phyloP scores from a whole-genome alignment of 2,329 filamentous ascomycete species.

The Fusarium longipes region DNA sequence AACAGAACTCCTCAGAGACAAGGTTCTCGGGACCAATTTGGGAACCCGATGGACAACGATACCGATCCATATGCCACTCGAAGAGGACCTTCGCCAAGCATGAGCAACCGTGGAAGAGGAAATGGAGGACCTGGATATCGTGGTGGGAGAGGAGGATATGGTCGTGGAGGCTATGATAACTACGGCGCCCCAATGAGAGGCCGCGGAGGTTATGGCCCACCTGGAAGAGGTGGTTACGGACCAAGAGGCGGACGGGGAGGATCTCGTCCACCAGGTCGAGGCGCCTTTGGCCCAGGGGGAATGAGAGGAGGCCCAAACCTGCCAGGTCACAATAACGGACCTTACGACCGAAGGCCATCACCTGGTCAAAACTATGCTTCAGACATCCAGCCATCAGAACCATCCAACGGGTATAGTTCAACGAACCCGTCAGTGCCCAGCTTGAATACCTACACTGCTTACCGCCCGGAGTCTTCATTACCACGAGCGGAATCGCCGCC shows the following conservation, averaged over 20 bases:
- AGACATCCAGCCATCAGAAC: slow-evolving; percentile 54
- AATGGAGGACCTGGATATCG: slow-evolving; percentile 59
- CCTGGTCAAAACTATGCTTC: slow-evolving; percentile 55
- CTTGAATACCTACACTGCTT: slow-evolving; percentile 57
- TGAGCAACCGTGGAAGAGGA: slow-evolving; percentile 66
- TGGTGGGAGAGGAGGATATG: slow-evolving; percentile 59
- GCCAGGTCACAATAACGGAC: slow-evolving; percentile 56
- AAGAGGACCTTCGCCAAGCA: slow-evolving; percentile 59
- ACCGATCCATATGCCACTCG: slow-evolving; percentile 61
- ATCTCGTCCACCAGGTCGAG: slow-evolving; percentile 49
- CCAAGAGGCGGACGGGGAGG: slow-evolving; percentile 53
- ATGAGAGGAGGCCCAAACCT: slow-evolving; percentile 51
- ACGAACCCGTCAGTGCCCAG: slow-evolving; percentile 49
- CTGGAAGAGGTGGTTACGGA: slow-evolving; percentile 57
- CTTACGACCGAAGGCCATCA: slow-evolving; percentile 54
- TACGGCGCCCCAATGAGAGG: slow-evolving; percentile 57
- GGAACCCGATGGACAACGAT: slow-evolving; percentile 63
- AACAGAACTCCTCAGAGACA: slow-evolving; percentile 53
- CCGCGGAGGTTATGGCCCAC: slow-evolving; percentile 58
- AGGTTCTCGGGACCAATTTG: slow-evolving; percentile 71
- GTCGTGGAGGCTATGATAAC: slow-evolving; percentile 63
- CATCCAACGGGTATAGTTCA: slow-evolving; percentile 45
- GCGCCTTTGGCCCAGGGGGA: slow-evolving; percentile 45
- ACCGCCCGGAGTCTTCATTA: slow-evolving; percentile 59
- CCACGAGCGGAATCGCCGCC: slow-evolving; percentile 74